These are phyloP conservation scores for Boletellus ananas DNA, from an alignment of 768 basidiomycete genomes.

Conservation along the genomic window DNA sequence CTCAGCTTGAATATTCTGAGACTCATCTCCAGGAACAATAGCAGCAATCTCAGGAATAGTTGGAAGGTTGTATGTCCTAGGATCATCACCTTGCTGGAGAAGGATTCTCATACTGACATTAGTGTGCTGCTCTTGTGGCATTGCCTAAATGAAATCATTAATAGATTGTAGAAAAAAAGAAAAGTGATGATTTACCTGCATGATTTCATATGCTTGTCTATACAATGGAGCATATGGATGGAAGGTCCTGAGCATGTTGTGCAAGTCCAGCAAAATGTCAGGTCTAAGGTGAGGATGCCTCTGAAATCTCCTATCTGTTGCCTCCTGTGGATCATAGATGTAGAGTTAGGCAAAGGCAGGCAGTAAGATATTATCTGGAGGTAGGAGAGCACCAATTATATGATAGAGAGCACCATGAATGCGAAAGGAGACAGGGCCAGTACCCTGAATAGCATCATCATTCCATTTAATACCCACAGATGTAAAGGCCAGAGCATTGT, in stretches of 20 bases:
- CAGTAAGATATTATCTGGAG: constrained; percentile 29
- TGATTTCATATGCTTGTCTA: constrained; percentile 32
- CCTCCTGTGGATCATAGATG: constrained; percentile 37
- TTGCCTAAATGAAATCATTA: background rate
- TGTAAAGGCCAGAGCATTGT: constrained; percentile 27
- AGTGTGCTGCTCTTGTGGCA: constrained; percentile 14
- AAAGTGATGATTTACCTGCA: constrained; percentile 6
- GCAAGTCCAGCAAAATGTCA: constrained; percentile 21
- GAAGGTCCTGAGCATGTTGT: constrained; percentile 16
- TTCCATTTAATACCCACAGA: background rate
- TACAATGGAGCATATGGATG: constrained; percentile 32
- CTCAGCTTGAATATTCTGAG: constrained; percentile 4
- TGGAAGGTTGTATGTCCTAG: constrained; percentile 41
- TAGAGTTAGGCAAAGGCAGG: constrained; percentile 42
- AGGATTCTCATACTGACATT: constrained; percentile 10
- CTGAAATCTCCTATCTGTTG: constrained; percentile 25
- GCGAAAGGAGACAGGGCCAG: background rate
- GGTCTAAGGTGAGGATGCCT: constrained; percentile 21
- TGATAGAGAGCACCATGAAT: constrained; percentile 39
- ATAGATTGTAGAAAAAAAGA: too few relatives aligned
- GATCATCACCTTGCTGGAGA: constrained; percentile 22
- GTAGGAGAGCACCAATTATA: constrained; percentile 30
- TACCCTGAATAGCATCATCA: background rate
- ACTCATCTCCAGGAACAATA: constrained; percentile 35
- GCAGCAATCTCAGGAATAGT: constrained; percentile 41